Evolutionary conservation across 2,329 filamentous ascomycete species (phyloP).

Genomic region (Penicillium sp.): DNA sequence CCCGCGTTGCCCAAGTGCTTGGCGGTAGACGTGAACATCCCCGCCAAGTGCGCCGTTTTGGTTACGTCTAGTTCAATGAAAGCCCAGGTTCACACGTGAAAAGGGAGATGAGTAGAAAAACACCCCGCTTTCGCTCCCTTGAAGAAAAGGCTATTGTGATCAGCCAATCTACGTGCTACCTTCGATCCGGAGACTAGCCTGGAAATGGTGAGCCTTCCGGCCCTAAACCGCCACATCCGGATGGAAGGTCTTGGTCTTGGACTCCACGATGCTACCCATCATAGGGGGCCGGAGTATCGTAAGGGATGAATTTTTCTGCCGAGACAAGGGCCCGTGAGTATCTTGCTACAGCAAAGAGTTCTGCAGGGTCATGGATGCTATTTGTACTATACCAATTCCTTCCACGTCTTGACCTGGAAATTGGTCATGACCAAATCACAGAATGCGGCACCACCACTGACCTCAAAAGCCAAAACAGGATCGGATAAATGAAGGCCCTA

Average conservation of each 20-base stretch:
- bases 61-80: neutral
- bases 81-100: neutral
- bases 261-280: constrained; percentile 3
- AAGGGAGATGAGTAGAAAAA: neutral
- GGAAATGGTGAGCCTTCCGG: neutral
- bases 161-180: neutral
- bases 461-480: neutral
- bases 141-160: neutral
- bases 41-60: neutral
- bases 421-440: neutral
- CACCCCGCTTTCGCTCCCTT: neutral
- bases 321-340: neutral
- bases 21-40: neutral
- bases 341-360: neutral
- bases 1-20: neutral
- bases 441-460: neutral
- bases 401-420: neutral
- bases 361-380: neutral
- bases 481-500: neutral
- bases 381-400: neutral
- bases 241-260: neutral
- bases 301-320: neutral
- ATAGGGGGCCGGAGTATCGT: too few species aligned
- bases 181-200: constrained; percentile 1
- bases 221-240: constrained; percentile 8